Evolutionary conservation across 441 rosid species (phyloP).

Genomic region (Breynia disticha): DNA sequence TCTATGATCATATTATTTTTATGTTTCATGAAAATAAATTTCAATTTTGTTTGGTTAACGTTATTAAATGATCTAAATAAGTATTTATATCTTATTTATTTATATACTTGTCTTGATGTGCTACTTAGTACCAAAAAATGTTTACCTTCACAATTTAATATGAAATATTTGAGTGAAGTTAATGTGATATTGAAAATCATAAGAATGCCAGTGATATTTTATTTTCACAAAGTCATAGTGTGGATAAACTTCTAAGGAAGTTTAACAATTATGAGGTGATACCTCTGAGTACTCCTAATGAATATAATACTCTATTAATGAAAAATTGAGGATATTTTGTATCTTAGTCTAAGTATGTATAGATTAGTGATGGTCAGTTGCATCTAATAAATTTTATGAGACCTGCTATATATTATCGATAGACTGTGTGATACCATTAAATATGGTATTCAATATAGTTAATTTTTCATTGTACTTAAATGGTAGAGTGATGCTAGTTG

Average conservation of each 20-base stretch:
- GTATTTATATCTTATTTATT: too few relatives aligned
- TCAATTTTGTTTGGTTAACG: too few relatives aligned
- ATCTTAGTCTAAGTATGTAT: neutral
- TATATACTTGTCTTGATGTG: too few relatives aligned
- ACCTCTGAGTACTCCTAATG: constrained; percentile 8
- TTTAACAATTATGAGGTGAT: neutral
- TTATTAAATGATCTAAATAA: too few relatives aligned
- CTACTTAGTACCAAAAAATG: neutral
- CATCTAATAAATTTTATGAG: neutral
- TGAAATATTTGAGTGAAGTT: neutral
- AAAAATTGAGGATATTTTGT: neutral
- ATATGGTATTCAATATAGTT: neutral
- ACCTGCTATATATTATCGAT: neutral
- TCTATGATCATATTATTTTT: too few relatives aligned
- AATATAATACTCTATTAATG: neutral
- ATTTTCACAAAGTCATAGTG: neutral
- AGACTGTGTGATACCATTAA: neutral
- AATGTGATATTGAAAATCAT: neutral
- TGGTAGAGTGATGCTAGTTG: neutral
- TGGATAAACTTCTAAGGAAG: constrained; percentile 3
- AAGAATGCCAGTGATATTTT: neutral
- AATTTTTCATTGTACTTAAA: neutral
- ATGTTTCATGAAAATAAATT: too few relatives aligned
- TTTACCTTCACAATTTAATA: neutral
- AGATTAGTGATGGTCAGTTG: neutral